Conservation (phyloP, 306 rosid species). For the Nissolia schottii region DNA sequence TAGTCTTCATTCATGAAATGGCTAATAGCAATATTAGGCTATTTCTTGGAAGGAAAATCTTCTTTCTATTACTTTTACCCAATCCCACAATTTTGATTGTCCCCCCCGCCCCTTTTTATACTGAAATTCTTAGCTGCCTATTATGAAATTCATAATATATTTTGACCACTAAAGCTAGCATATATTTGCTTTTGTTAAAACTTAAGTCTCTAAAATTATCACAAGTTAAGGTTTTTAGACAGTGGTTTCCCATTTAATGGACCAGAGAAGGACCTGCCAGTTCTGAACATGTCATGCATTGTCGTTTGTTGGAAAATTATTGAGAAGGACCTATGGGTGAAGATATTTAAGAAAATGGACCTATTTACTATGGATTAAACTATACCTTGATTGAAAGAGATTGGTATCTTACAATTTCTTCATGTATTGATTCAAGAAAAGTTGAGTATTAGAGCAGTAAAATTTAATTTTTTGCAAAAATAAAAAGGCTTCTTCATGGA, state of each 20-base stretch:
- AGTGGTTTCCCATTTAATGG: not conserved
- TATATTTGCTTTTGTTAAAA: not conserved
- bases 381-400: not conserved
- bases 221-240: not conserved
- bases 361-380: not conserved
- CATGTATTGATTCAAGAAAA: constrained; percentile 2
- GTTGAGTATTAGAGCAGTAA: not conserved
- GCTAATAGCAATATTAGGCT: not conserved
- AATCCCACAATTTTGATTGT: constrained; percentile 7
- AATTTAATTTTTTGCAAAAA: constrained; percentile 1
- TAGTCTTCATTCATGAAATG: constrained; percentile 27
- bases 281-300: not conserved
- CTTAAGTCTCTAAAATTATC: not conserved
- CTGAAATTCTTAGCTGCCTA: not conserved
- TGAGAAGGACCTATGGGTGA: not conserved
- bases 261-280: not conserved
- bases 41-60: constrained; percentile 3
- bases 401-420: constrained; percentile 1
- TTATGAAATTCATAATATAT: constrained; percentile 14
- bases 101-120: not conserved
- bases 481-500: not conserved
- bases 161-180: not conserved
- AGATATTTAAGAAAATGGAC: not conserved
- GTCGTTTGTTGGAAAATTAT: not conserved
- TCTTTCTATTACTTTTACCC: not conserved